phyloP scores from a whole-genome alignment of 2,329 filamentous ascomycete species.

The Nemania sp. region DNA sequence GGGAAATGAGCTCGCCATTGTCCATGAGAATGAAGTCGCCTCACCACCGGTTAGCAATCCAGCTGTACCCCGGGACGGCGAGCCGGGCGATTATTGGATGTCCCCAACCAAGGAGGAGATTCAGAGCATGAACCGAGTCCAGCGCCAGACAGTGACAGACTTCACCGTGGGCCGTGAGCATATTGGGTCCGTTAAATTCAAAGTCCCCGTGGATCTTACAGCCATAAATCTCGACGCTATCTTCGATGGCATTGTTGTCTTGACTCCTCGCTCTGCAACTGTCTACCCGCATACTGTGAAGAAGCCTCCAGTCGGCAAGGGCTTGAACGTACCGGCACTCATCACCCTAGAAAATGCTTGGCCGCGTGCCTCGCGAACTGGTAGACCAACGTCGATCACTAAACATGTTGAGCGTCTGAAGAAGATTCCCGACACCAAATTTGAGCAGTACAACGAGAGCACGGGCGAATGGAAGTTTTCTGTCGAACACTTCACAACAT shows the following conservation, averaged over 20 bases:
- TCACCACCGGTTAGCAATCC: slow-evolving; percentile 42
- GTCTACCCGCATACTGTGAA: slow-evolving; percentile 78
- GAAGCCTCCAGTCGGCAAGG: slow-evolving; percentile 85
- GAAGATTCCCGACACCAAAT: slow-evolving; percentile 78
- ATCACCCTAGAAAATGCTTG: slow-evolving; percentile 93
- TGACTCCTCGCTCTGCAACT: slow-evolving; percentile 79
- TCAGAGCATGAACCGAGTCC: slow-evolving; percentile 75
- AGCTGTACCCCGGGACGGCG: slow-evolving; percentile 46
- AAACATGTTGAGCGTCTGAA: slow-evolving; percentile 85
- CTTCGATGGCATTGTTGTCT: slow-evolving; percentile 73
- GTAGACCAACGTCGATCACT: slow-evolving; percentile 67
- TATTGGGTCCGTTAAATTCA: slow-evolving; percentile 82
- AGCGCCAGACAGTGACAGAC: slow-evolving; percentile 73
- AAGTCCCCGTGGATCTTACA: slow-evolving; percentile 80
- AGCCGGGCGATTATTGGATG: slow-evolving; percentile 85
- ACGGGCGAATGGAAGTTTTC: slow-evolving; percentile 89
- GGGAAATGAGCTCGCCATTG: slow-evolving; percentile 76
- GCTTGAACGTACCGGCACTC: slow-evolving; percentile 86
- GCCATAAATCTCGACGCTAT: slow-evolving; percentile 80
- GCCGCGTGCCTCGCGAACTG: slow-evolving; percentile 71
- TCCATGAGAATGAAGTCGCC: slow-evolving; percentile 69
- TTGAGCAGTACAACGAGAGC: slow-evolving; percentile 76
- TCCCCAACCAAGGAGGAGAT: slow-evolving; percentile 75
- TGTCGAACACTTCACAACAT: slow-evolving; percentile 97
- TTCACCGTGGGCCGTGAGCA: slow-evolving; percentile 84